These are phyloP conservation scores for Turnera subulata DNA, from an alignment of 345 rosid species.

Conservation along the genomic window DNA sequence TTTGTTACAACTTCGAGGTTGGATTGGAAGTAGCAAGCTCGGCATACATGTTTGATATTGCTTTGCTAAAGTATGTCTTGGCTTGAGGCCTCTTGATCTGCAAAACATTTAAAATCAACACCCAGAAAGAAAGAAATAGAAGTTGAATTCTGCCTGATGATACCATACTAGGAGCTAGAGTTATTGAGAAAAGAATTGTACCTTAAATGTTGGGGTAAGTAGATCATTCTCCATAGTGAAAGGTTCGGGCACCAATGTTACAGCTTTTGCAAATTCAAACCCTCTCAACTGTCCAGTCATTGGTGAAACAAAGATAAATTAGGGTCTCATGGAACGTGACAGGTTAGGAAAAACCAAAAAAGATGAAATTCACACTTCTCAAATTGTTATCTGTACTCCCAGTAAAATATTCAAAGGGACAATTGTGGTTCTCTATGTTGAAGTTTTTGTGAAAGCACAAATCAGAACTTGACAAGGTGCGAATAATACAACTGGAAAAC, in stretches of 20 bases:
- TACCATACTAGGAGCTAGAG: no score
- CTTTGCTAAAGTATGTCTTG: conserved; percentile 56
- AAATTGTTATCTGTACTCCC: no score
- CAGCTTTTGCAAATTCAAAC: conserved; percentile 53
- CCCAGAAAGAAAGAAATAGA: no score
- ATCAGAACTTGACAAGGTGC: no score
- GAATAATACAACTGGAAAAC: background rate
- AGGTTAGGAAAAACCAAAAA: no score
- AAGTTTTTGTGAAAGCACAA: no score
- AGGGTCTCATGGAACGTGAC: background rate
- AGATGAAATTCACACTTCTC: no score
- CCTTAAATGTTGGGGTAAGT: conserved; percentile 88
- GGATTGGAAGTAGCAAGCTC: conserved; percentile 43
- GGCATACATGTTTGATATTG: conserved; percentile 62
- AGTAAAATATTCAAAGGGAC: no score
- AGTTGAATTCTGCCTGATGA: no score
- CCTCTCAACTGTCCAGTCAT: conserved; percentile 21
- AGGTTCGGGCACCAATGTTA: conserved; percentile 73
- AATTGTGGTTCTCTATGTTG: no score
- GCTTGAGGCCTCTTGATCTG: conserved; percentile 92
- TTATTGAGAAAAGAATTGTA: conserved; percentile 16
- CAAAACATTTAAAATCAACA: conserved; percentile 6
- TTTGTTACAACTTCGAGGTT: background rate
- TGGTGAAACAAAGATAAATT: background rate
- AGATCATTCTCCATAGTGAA: conserved; percentile 77